phyloP scores from a whole-genome alignment of 1,284 basidiomycete genomes.

The Sporisorium reilianum region DNA sequence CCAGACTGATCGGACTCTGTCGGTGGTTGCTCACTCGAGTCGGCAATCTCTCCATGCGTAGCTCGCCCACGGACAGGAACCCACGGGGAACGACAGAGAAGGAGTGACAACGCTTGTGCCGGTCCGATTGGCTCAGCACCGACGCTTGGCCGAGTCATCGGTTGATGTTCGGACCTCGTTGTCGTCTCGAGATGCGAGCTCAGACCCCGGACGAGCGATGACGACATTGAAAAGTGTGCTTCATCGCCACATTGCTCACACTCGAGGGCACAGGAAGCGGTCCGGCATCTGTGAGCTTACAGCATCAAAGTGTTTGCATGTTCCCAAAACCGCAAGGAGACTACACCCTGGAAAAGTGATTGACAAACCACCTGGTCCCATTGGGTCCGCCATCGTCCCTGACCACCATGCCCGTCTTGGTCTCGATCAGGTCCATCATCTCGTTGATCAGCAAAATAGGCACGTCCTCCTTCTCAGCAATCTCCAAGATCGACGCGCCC shows the following conservation, averaged over 20 bases:
- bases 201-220: not conserved
- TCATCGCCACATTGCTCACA: not conserved
- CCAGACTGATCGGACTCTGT: not conserved
- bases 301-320: not conserved
- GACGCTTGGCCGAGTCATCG: not conserved
- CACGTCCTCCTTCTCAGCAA: constrained; percentile 54
- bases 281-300: not conserved
- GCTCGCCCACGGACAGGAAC: too few species aligned
- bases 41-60: not conserved
- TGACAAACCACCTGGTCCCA: constrained; percentile 59
- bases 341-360: constrained; percentile 40
- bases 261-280: not conserved
- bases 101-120: not conserved
- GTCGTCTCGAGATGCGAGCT: not conserved
- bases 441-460: constrained; percentile 58
- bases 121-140: not conserved
- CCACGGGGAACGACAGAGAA: not conserved
- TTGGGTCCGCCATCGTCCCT: constrained; percentile 61
- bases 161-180: not conserved
- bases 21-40: not conserved
- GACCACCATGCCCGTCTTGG: constrained; percentile 46
- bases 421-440: constrained; percentile 60
- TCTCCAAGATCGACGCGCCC: constrained; percentile 55
- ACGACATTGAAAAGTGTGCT: not conserved
- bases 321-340: not conserved